Evolutionary conservation across 768 basidiomycete species (phyloP), one percentile per base, ranked within the genome.

Genomic region (Lactarius evosmus): DNA sequence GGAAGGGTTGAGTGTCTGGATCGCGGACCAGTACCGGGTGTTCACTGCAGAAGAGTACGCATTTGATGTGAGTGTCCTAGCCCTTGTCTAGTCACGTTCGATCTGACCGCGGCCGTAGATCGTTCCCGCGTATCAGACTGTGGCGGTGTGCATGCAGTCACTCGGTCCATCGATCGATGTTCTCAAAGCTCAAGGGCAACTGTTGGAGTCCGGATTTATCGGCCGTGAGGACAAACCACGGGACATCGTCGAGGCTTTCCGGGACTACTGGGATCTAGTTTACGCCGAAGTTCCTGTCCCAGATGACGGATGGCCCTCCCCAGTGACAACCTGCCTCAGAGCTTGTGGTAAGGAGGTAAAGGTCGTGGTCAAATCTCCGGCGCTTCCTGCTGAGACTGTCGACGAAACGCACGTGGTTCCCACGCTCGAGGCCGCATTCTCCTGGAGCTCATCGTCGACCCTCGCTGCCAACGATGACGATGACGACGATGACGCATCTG

Each of bases 81-180:
- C 17, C n/a, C 27, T 32, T 0, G 11, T 60, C 17, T 38, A 51
- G 56, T 11, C 49, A 67, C 33, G 69, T 33, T 32, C 54, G 41
- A 55, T 62, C n/a, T 32, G 7, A 56, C 32, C 41, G 56, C n/a
- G 29, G 27, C 8, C n/a, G 33, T 64, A 88, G 86, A 79, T 88
- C 61, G 70, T 88, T 16, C 80, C 84, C 0, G 70, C 91, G 56
- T 93, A 91, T 68, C 80, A 88, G 70, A 83, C 80, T 14, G 74
- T 81, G 38, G 70, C 89, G 46, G 68, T 86, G 58, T 75, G 78
- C 58, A 76, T 88, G 34, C 82, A 80, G 63, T 74, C 75, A 3
- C 74, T 87, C 3, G 80, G 83, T 0, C 70, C 69, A 5, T 75
- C 74, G 0, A 44, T 75, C 14, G 69, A 73, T 7, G 75, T 76